phyloP scores from a whole-genome alignment of 2,329 filamentous ascomycete species.

The Ascochyta clinopodiicola region DNA sequence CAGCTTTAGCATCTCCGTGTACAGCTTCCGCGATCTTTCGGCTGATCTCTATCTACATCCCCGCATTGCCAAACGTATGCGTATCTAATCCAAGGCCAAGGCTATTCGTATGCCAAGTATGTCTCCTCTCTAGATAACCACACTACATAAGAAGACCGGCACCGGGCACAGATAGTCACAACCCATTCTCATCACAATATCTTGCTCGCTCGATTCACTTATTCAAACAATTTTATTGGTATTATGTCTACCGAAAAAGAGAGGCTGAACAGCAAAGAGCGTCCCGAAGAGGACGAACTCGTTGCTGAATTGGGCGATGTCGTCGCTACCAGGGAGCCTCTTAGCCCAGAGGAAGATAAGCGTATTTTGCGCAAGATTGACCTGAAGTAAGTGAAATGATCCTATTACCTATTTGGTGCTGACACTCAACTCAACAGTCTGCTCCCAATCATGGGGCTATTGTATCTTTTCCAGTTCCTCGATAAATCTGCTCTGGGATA shows the following conservation, averaged over 20 bases:
- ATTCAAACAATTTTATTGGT: not conserved
- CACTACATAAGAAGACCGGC: not conserved
- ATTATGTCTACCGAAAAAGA: slow-evolving; percentile 3
- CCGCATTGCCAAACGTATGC: not conserved
- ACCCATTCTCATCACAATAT: not conserved
- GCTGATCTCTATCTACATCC: not conserved
- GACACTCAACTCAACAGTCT: slow-evolving; percentile 1
- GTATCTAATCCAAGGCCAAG: not conserved
- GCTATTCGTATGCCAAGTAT: not conserved
- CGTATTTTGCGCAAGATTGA: slow-evolving; percentile 15
- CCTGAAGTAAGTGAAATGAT: not conserved
- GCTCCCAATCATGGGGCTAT: slow-evolving; percentile 24
- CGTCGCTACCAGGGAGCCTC: slow-evolving; percentile 1
- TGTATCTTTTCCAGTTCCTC: slow-evolving; percentile 28
- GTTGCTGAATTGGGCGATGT: slow-evolving; percentile 1
- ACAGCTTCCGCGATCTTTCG: not conserved
- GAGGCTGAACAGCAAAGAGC: slow-evolving; percentile 1
- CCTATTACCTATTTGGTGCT: not conserved
- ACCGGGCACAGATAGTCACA: not conserved
- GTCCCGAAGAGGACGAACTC: slow-evolving; percentile 6
- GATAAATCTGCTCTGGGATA: slow-evolving; percentile 26
- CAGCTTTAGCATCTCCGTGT: not conserved
- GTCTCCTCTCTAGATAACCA: not conserved
- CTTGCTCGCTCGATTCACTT: not conserved
- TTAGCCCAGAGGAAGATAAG: slow-evolving; percentile 6